Percentiles rank a stretch among this genome's conserved stretches.
These are phyloP conservation scores for Xenoacremonium recifei DNA, from an alignment of 2,329 filamentous ascomycete genomes.

Conservation along the genomic window DNA sequence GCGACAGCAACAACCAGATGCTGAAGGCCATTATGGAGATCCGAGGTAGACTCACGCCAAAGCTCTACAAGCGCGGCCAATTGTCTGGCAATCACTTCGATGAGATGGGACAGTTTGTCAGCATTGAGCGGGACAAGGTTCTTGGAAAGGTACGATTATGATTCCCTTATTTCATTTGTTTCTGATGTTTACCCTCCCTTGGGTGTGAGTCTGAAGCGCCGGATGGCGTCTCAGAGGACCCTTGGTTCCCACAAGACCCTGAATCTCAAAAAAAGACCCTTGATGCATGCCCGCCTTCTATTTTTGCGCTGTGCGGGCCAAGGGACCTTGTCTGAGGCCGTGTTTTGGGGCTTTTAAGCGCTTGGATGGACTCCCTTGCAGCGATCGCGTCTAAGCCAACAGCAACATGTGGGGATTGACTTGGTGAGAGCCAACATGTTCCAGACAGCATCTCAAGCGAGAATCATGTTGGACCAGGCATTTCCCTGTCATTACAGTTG, in stretches of 20 bases:
- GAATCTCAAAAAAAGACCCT: constrained; percentile 9
- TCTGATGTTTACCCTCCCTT: constrained; percentile 14
- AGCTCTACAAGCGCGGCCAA: constrained; percentile 80
- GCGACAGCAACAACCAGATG: constrained; percentile 98
- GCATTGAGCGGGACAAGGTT: constrained; percentile 81
- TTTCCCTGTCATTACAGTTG: constrained; percentile 9
- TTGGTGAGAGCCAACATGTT: constrained; percentile 14
- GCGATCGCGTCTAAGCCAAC: constrained; percentile 18
- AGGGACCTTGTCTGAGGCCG: neutral
- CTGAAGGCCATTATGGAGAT: constrained; percentile 94
- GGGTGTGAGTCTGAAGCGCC: constrained; percentile 16
- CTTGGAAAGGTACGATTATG: constrained; percentile 68
- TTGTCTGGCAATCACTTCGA: constrained; percentile 80
- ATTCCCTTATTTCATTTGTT: constrained; percentile 14
- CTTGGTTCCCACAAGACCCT: no score
- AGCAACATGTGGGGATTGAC: constrained; percentile 21
- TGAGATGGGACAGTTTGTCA: constrained; percentile 78
- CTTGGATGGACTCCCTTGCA: constrained; percentile 21
- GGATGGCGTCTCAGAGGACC: constrained; percentile 12
- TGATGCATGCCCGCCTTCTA: constrained; percentile 15
- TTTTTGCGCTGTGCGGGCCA: constrained; percentile 15
- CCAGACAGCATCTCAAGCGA: constrained; percentile 14
- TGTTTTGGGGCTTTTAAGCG: constrained; percentile 21
- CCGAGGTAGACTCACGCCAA: constrained; percentile 85
- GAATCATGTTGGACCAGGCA: constrained; percentile 16